Percentiles rank a stretch among this genome's conserved stretches.
These are phyloP conservation scores for Fusarium euwallaceae DNA, from an alignment of 2,329 filamentous ascomycete species.

Conservation along the genomic window DNA sequence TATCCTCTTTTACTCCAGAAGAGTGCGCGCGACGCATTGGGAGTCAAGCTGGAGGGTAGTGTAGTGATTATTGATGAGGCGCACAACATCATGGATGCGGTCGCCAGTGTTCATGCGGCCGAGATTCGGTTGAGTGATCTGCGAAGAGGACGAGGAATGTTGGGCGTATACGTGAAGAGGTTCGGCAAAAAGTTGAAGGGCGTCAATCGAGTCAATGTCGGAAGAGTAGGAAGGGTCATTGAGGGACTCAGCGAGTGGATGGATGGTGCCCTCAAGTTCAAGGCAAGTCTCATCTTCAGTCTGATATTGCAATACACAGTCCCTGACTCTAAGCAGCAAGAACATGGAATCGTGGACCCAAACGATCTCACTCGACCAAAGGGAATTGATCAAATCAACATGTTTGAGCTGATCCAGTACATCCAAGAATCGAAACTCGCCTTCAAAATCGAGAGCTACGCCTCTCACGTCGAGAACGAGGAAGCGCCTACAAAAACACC, in stretches of 20 bases:
- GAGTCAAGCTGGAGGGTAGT: constrained; percentile 87
- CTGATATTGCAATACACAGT: neutral
- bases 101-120: constrained; percentile 87
- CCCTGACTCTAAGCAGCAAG: constrained; percentile 41
- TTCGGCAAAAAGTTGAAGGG: constrained; percentile 92
- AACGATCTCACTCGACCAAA: constrained; percentile 83
- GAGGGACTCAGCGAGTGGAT: constrained; percentile 82
- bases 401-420: constrained; percentile 89
- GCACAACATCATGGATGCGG: constrained; percentile 97
- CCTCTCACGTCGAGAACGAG: constrained; percentile 70
- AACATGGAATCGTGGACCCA: constrained; percentile 77
- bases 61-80: constrained; percentile 97
- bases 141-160: constrained; percentile 77
- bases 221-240: constrained; percentile 86
- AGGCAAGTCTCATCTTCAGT: constrained; percentile 53
- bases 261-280: constrained; percentile 62
- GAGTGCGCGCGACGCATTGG: constrained; percentile 87
- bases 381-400: constrained; percentile 94
- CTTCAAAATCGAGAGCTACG: constrained; percentile 94
- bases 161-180: constrained; percentile 85
- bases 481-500: constrained; percentile 45
- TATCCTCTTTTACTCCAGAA: constrained; percentile 92
- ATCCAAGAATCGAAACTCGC: constrained; percentile 93
- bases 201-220: constrained; percentile 90
- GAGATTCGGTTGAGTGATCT: constrained; percentile 81